Evolutionary conservation across 2,329 filamentous ascomycete genomes (phyloP).

Genomic region (Aspergillus fischeri): DNA sequence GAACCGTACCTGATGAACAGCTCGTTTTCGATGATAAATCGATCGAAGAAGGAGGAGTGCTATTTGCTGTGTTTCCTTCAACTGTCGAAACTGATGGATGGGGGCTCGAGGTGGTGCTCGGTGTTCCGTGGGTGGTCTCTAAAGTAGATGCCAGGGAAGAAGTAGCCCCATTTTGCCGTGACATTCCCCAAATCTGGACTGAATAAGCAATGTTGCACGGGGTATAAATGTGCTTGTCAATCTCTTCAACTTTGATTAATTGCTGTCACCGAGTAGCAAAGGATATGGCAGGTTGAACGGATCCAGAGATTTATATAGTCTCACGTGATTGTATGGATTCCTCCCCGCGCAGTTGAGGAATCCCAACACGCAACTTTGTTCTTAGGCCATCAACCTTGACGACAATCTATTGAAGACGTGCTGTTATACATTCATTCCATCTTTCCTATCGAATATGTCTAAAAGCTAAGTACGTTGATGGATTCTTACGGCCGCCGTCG

Average conservation of each 20-base stretch:
- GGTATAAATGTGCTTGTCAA: background rate
- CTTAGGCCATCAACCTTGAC: background rate
- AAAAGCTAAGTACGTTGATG: background rate
- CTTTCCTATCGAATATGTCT: background rate
- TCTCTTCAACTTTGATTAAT: background rate
- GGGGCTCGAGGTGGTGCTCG: conserved; percentile 7
- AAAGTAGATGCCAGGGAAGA: conserved; percentile 19
- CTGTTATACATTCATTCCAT: background rate
- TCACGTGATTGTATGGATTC: conserved; percentile 24
- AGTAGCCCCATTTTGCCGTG: conserved; percentile 21
- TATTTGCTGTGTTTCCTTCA: background rate
- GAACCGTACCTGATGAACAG: conserved; percentile 7
- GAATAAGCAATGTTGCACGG: conserved; percentile 1
- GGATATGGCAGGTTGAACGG: conserved; percentile 8
- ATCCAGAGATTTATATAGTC: conserved; percentile 26
- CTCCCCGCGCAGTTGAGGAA: conserved; percentile 1
- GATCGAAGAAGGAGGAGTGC: conserved; percentile 7
- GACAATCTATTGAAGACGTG: background rate
- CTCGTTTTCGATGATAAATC: conserved; percentile 6
- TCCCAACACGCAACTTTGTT: background rate
- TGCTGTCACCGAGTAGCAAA: background rate
- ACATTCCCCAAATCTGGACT: conserved; percentile 15
- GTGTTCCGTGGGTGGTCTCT: conserved; percentile 16
- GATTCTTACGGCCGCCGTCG: background rate
- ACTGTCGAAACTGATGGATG: conserved; percentile 11